Conservation (phyloP, 2,329 filamentous ascomycete genomes). For the Diplodia scrobiculata region DNA sequence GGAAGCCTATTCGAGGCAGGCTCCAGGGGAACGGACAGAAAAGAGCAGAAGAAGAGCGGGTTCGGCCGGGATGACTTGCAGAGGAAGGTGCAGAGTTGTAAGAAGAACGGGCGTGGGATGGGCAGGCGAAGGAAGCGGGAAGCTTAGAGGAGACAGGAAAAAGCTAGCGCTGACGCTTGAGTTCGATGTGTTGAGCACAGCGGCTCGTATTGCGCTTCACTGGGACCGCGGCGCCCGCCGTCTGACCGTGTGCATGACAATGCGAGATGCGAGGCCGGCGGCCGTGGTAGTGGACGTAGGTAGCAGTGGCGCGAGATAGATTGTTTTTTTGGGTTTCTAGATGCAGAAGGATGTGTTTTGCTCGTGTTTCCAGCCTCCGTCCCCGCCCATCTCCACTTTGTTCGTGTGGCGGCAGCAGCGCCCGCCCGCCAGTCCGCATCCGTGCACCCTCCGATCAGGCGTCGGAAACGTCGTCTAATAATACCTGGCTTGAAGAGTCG, state of each 20-base stretch:
- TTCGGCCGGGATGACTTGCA: constrained; percentile 10
- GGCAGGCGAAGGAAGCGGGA: background rate
- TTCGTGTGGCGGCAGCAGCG: too few relatives aligned
- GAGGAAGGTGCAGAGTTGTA: background rate
- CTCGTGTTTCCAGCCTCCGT: background rate
- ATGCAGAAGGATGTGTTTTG: background rate
- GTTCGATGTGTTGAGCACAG: background rate
- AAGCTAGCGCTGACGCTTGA: constrained; percentile 4
- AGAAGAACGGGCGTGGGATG: background rate
- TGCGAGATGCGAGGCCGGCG: constrained; percentile 7
- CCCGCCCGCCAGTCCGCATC: background rate
- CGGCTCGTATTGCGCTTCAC: background rate
- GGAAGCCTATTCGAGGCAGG: background rate
- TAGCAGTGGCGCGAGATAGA: background rate
- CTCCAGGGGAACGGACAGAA: background rate
- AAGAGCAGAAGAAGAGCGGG: background rate
- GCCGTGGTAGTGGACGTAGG: too few relatives aligned
- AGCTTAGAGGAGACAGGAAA: background rate
- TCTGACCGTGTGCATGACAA: background rate
- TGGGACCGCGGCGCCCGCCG: background rate
- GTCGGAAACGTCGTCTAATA: background rate
- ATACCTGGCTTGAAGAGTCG: background rate
- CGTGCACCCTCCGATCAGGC: background rate
- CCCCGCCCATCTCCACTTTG: background rate
- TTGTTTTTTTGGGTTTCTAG: background rate